Base-by-base conservation (phyloP, 352 stramenopile species). In the Phytophthora litchii region DNA sequence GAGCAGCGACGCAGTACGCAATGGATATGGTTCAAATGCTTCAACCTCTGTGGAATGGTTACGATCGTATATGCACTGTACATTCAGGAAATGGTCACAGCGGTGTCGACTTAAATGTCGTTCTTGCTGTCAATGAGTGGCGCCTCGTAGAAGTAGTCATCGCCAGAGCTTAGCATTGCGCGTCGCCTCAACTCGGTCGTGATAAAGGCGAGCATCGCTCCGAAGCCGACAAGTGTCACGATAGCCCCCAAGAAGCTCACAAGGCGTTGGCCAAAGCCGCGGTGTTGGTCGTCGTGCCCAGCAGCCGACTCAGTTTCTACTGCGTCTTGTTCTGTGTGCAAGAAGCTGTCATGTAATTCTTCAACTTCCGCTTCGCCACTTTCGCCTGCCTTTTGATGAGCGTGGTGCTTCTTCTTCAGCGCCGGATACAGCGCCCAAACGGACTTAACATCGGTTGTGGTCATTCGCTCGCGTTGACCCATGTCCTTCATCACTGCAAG, bases 381-480 rank as follows among this genome's bases (percentile, higher is more conserved):
- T 12, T 64, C 43, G 47, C 77, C 78, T 14, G 63, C 56, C 49
- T 74, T 69, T 27, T 78, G 64, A 19, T 60, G 61, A 20, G 62
- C 38, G n/a, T 80, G 61, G n/a, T 60, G 41, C 38, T 83, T 63
- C 44, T 75, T 82, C 43, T 70, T 69, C 13, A 94, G 70, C 17
- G 42, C 47, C 32, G 86, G 85, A 54, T 94, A 93, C 8, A 94
- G 54, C 1, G 56, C 58, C 83, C 82, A 92, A 13, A 93, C 78
- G 5, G 80, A 80, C 50, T 92, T 80, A 59, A 93, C 84, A 44
- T 93, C 86, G 16, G 74, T 84, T 9, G 80, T 74, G 9, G 82
- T 77, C 54, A 94, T 68, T 25, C 83, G 53, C 34, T 91, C 78
- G 29, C 86, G 83, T 64, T 94, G 83, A 0, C 86, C 82, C 83